phyloP scores from a whole-genome alignment of 164 flowering plant genomes.

The Magnolia officinalis region DNA sequence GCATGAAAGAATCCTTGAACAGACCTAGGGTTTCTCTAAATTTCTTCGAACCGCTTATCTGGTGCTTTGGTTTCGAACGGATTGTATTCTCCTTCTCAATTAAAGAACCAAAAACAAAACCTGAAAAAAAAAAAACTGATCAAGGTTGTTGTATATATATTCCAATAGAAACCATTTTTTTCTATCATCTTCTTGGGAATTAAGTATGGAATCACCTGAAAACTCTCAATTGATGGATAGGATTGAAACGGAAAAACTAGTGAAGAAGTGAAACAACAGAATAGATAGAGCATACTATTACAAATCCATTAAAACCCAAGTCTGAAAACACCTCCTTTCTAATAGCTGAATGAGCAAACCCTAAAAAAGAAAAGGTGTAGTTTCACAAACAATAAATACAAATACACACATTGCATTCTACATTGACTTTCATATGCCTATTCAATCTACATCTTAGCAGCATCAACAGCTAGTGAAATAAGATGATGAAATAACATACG shows the following conservation, averaged over 20 bases:
- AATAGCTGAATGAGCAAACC: constrained; percentile 6
- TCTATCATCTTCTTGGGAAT: not conserved
- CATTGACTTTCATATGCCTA: not conserved
- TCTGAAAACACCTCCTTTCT: not conserved
- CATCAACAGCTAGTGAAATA: not conserved
- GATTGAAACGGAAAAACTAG: not conserved
- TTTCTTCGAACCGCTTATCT: no score
- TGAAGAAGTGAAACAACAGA: not conserved
- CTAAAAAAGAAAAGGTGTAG: not conserved
- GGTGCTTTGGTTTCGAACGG: no score
- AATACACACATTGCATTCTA: not conserved
- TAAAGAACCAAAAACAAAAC: no score
- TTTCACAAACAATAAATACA: not conserved
- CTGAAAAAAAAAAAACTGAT: no score
- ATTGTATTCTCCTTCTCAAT: no score
- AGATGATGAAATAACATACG: not conserved
- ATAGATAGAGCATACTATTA: not conserved
- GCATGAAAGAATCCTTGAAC: no score
- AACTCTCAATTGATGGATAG: not conserved
- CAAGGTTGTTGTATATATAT: no score
- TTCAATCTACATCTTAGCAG: not conserved
- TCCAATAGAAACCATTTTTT: not conserved
- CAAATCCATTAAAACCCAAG: not conserved
- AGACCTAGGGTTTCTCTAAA: no score
- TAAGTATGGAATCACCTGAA: not conserved